phyloP scores from a whole-genome alignment of 108 stramenopile genomes.

The Cyclotella sp. region DNA sequence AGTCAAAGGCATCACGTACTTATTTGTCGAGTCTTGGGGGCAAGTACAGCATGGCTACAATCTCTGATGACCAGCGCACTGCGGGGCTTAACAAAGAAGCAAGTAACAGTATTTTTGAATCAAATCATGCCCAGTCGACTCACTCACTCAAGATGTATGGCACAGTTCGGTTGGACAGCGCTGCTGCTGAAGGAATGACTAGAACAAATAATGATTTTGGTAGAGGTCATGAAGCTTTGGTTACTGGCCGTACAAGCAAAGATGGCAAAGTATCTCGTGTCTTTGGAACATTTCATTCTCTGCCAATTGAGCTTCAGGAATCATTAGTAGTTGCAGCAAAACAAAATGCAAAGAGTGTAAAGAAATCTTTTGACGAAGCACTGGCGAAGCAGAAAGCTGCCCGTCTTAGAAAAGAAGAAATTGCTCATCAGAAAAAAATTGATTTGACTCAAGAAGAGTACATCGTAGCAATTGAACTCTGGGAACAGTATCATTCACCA shows the following conservation, averaged over 20 bases:
- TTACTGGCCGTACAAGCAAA: background rate
- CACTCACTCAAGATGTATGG: slow-evolving; percentile 6
- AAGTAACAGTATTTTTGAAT: slow-evolving; percentile 4
- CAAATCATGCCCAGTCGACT: background rate
- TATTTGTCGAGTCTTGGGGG: background rate
- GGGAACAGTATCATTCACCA: background rate
- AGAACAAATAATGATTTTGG: slow-evolving; percentile 9
- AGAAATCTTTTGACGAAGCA: slow-evolving; percentile 11
- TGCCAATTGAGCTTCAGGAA: slow-evolving; percentile 4
- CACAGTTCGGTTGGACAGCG: slow-evolving; percentile 5
- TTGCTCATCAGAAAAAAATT: background rate
- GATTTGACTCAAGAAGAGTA: slow-evolving; percentile 5
- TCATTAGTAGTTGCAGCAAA: slow-evolving; percentile 1
- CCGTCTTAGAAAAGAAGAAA: background rate
- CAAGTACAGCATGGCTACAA: background rate
- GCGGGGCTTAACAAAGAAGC: background rate
- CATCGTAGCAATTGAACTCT: slow-evolving; percentile 1
- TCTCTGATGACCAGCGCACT: background rate
- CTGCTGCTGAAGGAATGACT: background rate
- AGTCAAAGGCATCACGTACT: background rate
- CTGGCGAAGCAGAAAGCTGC: background rate
- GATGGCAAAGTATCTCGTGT: background rate
- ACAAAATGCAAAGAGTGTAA: background rate
- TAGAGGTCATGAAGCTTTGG: background rate
- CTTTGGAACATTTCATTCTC: background rate